phyloP scores from a whole-genome alignment of 192 early-diverging fungal genomes.

The Coemansia sp. region DNA sequence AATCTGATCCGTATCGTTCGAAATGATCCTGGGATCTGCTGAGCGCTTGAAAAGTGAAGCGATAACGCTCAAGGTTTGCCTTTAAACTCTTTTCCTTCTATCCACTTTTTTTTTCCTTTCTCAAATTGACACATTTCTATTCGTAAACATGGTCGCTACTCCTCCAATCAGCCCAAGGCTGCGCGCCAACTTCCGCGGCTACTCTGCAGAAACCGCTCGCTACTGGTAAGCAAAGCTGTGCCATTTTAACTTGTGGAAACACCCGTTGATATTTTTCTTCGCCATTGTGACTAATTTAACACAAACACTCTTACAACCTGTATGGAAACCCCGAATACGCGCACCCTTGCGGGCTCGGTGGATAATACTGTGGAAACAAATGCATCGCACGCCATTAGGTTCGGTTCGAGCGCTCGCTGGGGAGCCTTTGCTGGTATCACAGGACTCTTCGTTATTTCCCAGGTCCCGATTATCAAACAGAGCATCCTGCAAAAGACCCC shows the following conservation, averaged over 20 bases:
- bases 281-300: not conserved
- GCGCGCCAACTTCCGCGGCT: slow-evolving; percentile 43
- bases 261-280: not conserved
- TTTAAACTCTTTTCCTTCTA: not conserved
- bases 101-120: slow-evolving; percentile 5
- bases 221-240: slow-evolving; percentile 36
- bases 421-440: slow-evolving; percentile 42
- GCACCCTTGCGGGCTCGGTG: not conserved
- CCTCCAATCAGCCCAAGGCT: slow-evolving; percentile 45
- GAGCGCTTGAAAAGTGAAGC: no score
- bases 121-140: slow-evolving; percentile 1
- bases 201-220: slow-evolving; percentile 46
- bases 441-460: slow-evolving; percentile 44
- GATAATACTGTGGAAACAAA: not conserved
- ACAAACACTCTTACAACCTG: no score
- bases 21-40: not conserved
- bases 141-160: slow-evolving; percentile 22
- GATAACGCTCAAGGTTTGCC: not conserved
- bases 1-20: not conserved
- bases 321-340: not conserved
- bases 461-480: slow-evolving; percentile 44
- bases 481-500: slow-evolving; percentile 45
- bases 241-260: not conserved
- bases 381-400: slow-evolving; percentile 15
- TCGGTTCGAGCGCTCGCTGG: slow-evolving; percentile 44